Evolutionary conservation across 1,284 basidiomycete species (phyloP), one percentile per base, ranked within the genome.

Genomic region (Ustilago esculenta): DNA sequence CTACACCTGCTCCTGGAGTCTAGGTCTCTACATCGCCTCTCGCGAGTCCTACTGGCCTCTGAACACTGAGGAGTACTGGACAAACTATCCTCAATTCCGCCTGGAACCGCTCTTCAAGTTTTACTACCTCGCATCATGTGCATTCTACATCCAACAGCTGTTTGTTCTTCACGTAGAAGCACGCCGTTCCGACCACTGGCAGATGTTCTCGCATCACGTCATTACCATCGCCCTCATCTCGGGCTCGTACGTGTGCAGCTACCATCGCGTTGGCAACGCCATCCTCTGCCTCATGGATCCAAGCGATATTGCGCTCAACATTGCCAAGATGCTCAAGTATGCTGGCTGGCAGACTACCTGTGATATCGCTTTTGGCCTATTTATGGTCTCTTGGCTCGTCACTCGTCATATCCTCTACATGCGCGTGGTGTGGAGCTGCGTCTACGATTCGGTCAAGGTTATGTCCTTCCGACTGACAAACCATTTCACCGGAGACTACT

Each of bases 181-280:
- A 42, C 86, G 88, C 50, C 87, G 95, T 54, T 94, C 92, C 80
- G 95, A 98, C 83, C 92, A 96, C 82, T 86, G 86, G 82, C 94
- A 97, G 83, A 98, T 98, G 95, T 90, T 97, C 86, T 85, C 88
- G 25, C 95, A 98, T 84, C 95, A 98, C 83, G 82, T 96, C 75
- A 90, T 98, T 76, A 95, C 94, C 17, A 87, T 94, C 56, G 82
- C 86, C 34, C 87, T 98, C 67, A 88, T 97, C 84, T 82, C 86
- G 29, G 81, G 85, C 25, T 93, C 91, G 79, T 98, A 96, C 83
- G 85, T 86, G 51, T 88, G 86, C 82, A 90, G 94, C 83, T 90
- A 89, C 79, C 94, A 92, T 9, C 89, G 92, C 32, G 87, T 95
- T 43, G 95, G 95, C 17, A 91, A 89, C 71, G 85, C 92, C 40